Evolutionary conservation across 805 yeast genomes (phyloP), one percentile per base, ranked within the genome.

Genomic region (Saccharomycopsis capsularis): DNA sequence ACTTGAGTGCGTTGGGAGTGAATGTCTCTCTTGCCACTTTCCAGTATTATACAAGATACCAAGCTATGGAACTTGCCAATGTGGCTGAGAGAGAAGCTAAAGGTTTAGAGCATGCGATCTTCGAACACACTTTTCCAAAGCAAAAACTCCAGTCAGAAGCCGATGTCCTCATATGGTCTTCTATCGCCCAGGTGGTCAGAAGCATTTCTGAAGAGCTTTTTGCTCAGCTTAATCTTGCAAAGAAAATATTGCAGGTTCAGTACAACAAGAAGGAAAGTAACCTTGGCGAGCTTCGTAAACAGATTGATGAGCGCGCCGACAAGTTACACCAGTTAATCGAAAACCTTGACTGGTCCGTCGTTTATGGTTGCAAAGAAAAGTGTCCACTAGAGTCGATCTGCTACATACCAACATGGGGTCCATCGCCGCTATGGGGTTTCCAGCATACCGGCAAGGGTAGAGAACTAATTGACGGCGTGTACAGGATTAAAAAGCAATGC

Each of bases 351-450:
- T 78, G 79, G 79, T 49, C 74, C 4, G 56, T 66, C 0, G 68
- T 66, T 50, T 71, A 69, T 48, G 54, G 63, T 39, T 78, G 82
- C 58, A 55, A 67, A 0, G 46, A 57, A 2, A 60, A 56, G 3
- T 78, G 84, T 59, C 63, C 55, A 0, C 60, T 63, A 62, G 71
- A 75, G 55, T 79, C 75, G 54, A 57, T 76, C 2, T 79, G 84
- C 54, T 77, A 68, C 48, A 69, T 76, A 15, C 83, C 83, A 1
- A 72, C 81, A 0, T 78, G 83, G 83, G 84, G 73, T 0, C 83
- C 82, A 2, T 63, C 73, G 0, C 81, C 81, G 3, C 40, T 76
- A 22, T 74, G 75, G 1, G 4, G 30, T 1, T 56, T 37, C 16
- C 4, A 9, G 2, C 30, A 34, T 2, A 16, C 23, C 13, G 32